These are phyloP conservation scores for Colletotrichum sp. DNA, from an alignment of 2,329 filamentous ascomycete genomes.

Conservation along the genomic window DNA sequence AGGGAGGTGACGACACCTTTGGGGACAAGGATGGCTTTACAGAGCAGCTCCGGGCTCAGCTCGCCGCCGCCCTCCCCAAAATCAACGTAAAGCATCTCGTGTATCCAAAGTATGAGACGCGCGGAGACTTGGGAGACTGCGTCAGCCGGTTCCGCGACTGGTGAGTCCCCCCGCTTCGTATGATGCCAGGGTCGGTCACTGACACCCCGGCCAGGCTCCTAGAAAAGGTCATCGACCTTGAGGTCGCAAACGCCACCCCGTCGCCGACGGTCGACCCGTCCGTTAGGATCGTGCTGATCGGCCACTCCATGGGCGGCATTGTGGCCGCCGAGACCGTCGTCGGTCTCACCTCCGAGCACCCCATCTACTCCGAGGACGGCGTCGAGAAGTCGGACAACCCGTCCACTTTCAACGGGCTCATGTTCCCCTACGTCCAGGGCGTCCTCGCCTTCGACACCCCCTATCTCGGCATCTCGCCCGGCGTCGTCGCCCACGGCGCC, in stretches of 20 bases:
- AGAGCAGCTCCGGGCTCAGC: slow-evolving; percentile 69
- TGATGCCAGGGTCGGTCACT: background rate
- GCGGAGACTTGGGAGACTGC: slow-evolving; percentile 74
- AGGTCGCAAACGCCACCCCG: slow-evolving; percentile 80
- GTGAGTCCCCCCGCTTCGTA: slow-evolving; percentile 41
- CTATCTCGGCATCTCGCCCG: slow-evolving; percentile 81
- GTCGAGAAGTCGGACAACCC: slow-evolving; percentile 38
- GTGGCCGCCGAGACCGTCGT: slow-evolving; percentile 90
- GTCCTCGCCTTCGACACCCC: slow-evolving; percentile 95
- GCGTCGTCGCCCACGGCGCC: slow-evolving; percentile 84
- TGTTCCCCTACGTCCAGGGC: slow-evolving; percentile 93
- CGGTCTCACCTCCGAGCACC: slow-evolving; percentile 65
- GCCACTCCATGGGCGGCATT: slow-evolving; percentile 93
- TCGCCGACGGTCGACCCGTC: slow-evolving; percentile 88
- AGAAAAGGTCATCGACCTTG: slow-evolving; percentile 91
- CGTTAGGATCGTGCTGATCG: slow-evolving; percentile 80
- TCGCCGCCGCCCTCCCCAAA: slow-evolving; percentile 71
- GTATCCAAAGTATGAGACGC: slow-evolving; percentile 86
- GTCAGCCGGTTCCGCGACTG: slow-evolving; percentile 79
- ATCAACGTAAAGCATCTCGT: slow-evolving; percentile 70
- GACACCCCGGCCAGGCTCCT: slow-evolving; percentile 66
- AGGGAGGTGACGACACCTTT: slow-evolving; percentile 83
- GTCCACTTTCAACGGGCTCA: slow-evolving; percentile 63
- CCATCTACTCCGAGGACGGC: slow-evolving; percentile 54
- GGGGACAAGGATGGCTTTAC: slow-evolving; percentile 70